A percentile compares a stretch with the other conserved stretches of the same genome.
phyloP scores from a whole-genome alignment of 169 alveolate genomes.

The Ophryocystis elektroscirrha region DNA sequence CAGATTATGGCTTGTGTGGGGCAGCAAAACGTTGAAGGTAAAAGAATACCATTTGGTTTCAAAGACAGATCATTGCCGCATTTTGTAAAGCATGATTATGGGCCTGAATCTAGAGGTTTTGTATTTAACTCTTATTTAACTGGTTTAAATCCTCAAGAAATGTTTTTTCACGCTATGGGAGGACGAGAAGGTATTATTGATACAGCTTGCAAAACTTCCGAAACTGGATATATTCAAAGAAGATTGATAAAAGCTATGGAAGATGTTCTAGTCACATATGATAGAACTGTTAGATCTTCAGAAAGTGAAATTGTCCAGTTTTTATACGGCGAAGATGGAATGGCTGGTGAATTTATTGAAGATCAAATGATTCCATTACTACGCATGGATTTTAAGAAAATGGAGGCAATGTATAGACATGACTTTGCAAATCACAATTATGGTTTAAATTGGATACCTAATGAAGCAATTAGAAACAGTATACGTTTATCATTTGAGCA shows the following conservation, averaged over 20 bases:
- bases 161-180: conserved; percentile 99
- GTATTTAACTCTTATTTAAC: conserved; percentile 87
- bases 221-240: conserved; percentile 99
- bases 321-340: conserved; percentile 99
- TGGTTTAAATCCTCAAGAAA: conserved; percentile 87
- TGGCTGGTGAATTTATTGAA: conserved; percentile 97
- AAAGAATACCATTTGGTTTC: conserved; percentile 94
- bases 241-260: conserved; percentile 97
- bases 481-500: conserved; percentile 37
- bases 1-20: conserved; percentile 98
- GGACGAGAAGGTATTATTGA: conserved; percentile 99
- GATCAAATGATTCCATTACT: conserved; percentile 75
- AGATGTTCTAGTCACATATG: conserved; percentile 94
- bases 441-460: conserved; percentile 36
- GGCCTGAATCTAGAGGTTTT: conserved; percentile 96
- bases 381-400: conserved; percentile 58
- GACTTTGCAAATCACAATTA: conserved; percentile 18
- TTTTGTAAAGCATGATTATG: conserved; percentile 92
- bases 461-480: conserved; percentile 26
- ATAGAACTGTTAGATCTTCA: conserved; percentile 89
- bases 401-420: conserved; percentile 37
- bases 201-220: conserved; percentile 99
- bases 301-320: conserved; percentile 85
- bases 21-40: conserved; percentile 99
- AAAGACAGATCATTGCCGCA: conserved; percentile 94